Evolutionary conservation across 495 filamentous ascomycete species (phyloP).

Genomic region (Talaromyces trachyspermus): DNA sequence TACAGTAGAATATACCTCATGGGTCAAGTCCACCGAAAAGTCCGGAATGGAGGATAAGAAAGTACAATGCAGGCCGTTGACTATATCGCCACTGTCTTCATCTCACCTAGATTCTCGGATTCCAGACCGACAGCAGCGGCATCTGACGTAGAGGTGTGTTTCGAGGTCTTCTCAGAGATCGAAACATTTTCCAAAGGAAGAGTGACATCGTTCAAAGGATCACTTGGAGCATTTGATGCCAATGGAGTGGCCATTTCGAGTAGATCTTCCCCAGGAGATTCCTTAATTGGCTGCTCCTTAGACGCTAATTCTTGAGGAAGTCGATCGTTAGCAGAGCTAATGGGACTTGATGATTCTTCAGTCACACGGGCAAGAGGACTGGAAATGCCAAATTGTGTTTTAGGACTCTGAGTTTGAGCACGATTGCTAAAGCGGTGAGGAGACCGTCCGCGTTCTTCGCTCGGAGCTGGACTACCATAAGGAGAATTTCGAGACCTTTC

Average conservation of each 20-base stretch:
- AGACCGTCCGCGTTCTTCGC: slow-evolving; percentile 47
- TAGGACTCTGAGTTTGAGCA: slow-evolving; percentile 39
- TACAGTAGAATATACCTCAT: too few species aligned
- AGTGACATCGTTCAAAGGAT: slow-evolving; percentile 7
- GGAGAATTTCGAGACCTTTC: slow-evolving; percentile 40
- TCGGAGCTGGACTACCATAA: slow-evolving; percentile 44
- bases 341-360: slow-evolving; percentile 38
- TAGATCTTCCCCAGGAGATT: slow-evolving; percentile 30
- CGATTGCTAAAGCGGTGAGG: slow-evolving; percentile 46
- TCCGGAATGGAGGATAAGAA: not conserved
- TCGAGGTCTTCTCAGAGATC: slow-evolving; percentile 26
- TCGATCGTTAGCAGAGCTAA: slow-evolving; percentile 24
- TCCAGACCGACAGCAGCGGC: slow-evolving; percentile 23
- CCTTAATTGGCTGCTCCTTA: slow-evolving; percentile 23
- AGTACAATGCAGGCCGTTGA: not conserved
- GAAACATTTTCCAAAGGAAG: slow-evolving; percentile 15
- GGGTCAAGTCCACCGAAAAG: not conserved
- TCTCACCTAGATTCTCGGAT: slow-evolving; percentile 41
- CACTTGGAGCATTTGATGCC: slow-evolving; percentile 31
- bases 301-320: slow-evolving; percentile 23
- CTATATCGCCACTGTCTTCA: slow-evolving; percentile 53
- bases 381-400: slow-evolving; percentile 42
- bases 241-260: slow-evolving; percentile 41
- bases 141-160: slow-evolving; percentile 21
- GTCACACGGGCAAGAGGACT: slow-evolving; percentile 48